Conservation (phyloP, 495 filamentous ascomycete genomes). For the Darksidea phi region DNA sequence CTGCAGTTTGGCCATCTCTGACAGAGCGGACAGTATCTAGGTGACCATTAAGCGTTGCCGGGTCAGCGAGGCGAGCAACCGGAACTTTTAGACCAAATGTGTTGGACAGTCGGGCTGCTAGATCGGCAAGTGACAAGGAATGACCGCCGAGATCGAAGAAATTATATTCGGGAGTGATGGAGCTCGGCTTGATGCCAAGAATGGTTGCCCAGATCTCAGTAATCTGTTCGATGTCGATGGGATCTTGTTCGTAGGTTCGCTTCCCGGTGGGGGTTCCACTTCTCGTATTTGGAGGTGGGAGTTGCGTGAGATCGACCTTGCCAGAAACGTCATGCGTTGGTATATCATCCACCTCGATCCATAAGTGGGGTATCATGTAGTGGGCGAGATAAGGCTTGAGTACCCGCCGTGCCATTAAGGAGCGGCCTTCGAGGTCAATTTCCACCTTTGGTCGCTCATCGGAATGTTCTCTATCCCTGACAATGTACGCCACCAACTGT, state of each 20-base stretch:
- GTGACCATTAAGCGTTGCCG: slow-evolving; percentile 61
- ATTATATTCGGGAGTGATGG: slow-evolving; percentile 60
- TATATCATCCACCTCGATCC: slow-evolving; percentile 60
- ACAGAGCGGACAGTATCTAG: slow-evolving; percentile 57
- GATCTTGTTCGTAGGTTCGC: slow-evolving; percentile 47
- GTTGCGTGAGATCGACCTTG: slow-evolving; percentile 63
- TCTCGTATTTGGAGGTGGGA: slow-evolving; percentile 53
- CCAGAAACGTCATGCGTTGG: slow-evolving; percentile 67
- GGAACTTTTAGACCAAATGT: slow-evolving; percentile 63
- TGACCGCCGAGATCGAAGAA: slow-evolving; percentile 73
- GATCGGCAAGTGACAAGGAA: slow-evolving; percentile 64
- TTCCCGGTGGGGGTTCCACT: slow-evolving; percentile 41
- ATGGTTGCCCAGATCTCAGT: slow-evolving; percentile 60
- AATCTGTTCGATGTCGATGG: slow-evolving; percentile 56
- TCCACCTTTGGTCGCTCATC: slow-evolving; percentile 54
- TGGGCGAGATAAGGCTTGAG: slow-evolving; percentile 60
- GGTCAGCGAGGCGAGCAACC: slow-evolving; percentile 61
- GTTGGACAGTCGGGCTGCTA: slow-evolving; percentile 57
- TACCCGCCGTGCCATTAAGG: slow-evolving; percentile 55
- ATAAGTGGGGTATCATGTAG: slow-evolving; percentile 69
- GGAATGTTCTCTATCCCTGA: slow-evolving; percentile 54
- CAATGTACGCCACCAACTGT: slow-evolving; percentile 67
- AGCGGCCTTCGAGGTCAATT: slow-evolving; percentile 60
- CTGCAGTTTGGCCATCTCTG: slow-evolving; percentile 63
- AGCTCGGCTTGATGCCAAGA: slow-evolving; percentile 53